Evolutionary conservation across 805 yeast genomes (phyloP), one percentile per base, ranked within the genome.

Genomic region (Blastobotrys chiropterorum): DNA sequence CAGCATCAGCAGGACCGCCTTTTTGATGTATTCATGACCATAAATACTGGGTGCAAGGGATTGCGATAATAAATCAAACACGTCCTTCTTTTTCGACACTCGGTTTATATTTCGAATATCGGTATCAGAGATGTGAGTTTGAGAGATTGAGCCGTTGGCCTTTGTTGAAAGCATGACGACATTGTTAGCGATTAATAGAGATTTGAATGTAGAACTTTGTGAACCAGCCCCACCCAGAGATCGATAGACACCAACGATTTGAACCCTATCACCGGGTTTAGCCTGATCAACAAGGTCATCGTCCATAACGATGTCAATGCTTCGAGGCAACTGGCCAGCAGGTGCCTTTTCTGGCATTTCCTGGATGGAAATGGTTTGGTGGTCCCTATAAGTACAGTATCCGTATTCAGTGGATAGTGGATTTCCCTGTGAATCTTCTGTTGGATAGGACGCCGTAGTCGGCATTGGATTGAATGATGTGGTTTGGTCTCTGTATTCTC

Each of bases 291-390:
- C 98, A 57, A 94, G 75, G 66, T 94, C 99, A 63, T 90, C 97
- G 67, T 92, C 97, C 62, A 94, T 72, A n/a, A 92, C 80, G 20
- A 92, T 85, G 64, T 94, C 99, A 38, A 94, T 78, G 2, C 96
- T 83, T 62, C 98, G 77, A 38, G 99, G 99, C 56, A 94, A 75
- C 71, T 92, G 98, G 52, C 99, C 99, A 0, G 98, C 95, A 14
- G 98, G 99, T 1, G 98, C 97, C 56, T 84, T 77, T 71, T 94
- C 98, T 1, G 99, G 98, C 88, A 94, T 87, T 72, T 94, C 99
- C 68, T 94, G 99, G 38, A 94, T 85, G 0, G 97, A 81, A 38
- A 94, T 78, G 40, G 89, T 85, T 70, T 94, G 99, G 67, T 92
- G 97, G 69, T 94, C 99, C 61, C 92, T 77, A 67, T 88, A 94